Evolutionary conservation across 2,329 filamentous ascomycete genomes (phyloP).

Genomic region (Phyllachora maydis): DNA sequence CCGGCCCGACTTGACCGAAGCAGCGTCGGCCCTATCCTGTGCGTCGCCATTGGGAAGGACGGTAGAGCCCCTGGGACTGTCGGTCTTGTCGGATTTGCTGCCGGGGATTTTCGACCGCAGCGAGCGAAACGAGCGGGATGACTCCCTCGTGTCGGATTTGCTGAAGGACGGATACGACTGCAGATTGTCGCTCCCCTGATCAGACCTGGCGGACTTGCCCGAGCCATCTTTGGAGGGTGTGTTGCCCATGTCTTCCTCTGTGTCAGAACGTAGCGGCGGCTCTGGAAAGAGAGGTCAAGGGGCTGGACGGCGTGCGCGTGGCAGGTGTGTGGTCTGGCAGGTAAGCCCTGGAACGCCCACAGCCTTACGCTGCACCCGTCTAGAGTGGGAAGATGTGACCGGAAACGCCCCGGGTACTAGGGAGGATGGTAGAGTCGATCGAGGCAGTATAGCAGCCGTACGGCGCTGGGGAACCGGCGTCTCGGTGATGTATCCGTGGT

Average conservation of each 20-base stretch:
- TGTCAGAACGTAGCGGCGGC: conserved; percentile 5
- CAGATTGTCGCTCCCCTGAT: conserved; percentile 28
- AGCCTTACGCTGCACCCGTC: conserved; percentile 15
- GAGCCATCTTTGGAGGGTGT: conserved; percentile 43
- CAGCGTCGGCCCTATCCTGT: conserved; percentile 58
- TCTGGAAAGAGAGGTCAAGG: conserved; percentile 9
- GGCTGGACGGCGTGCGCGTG: conserved; percentile 13
- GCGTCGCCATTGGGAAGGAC: conserved; percentile 43
- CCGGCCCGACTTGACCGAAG: conserved; percentile 51
- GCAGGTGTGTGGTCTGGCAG: conserved; percentile 12
- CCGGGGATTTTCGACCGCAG: conserved; percentile 82
- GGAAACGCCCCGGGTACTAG: conserved; percentile 14
- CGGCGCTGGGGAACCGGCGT: conserved; percentile 20
- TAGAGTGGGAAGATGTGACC: conserved; percentile 7
- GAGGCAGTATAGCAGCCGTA: conserved; percentile 24
- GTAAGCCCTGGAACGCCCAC: conserved; percentile 10
- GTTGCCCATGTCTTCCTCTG: conserved; percentile 47
- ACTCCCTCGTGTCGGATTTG: conserved; percentile 84
- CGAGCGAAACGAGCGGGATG: conserved; percentile 64
- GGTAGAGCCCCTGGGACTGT: conserved; percentile 64
- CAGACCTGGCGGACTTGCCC: conserved; percentile 28
- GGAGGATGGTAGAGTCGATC: conserved; percentile 32
- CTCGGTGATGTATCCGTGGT: conserved; percentile 28
- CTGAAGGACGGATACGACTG: conserved; percentile 83
- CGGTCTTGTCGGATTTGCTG: conserved; percentile 35